Conservation (phyloP, 345 rosid species). For the Brassica nigra region DNA sequence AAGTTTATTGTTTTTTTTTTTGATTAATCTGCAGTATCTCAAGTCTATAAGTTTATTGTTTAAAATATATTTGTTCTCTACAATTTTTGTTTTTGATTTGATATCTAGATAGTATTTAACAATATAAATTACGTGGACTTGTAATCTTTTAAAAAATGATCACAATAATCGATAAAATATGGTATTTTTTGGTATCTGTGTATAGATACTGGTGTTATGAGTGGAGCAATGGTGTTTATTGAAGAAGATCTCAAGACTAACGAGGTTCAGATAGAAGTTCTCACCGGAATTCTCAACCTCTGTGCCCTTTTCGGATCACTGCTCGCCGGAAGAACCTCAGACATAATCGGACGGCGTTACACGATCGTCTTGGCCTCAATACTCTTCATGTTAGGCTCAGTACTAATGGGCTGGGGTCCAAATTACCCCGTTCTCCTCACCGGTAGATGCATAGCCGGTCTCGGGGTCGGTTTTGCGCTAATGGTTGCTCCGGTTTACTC, state of each 20-base stretch:
- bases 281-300: constrained; percentile 78
- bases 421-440: constrained; percentile 55
- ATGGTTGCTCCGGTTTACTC: constrained; percentile 94
- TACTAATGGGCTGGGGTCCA: constrained; percentile 84
- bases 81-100: neutral
- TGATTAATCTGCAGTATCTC: too few relatives aligned
- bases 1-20: neutral
- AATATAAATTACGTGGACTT: neutral
- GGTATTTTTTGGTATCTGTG: neutral
- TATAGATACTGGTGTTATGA: constrained; percentile 90
- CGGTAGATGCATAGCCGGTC: constrained; percentile 80
- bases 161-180: neutral
- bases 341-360: constrained; percentile 78
- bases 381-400: constrained; percentile 72
- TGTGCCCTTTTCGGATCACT: constrained; percentile 78
- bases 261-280: constrained; percentile 67
- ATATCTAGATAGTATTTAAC: neutral
- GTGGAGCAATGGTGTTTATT: constrained; percentile 93
- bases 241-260: constrained; percentile 71
- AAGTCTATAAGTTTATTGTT: neutral
- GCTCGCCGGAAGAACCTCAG: constrained; percentile 84
- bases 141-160: neutral
- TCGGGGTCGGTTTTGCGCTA: constrained; percentile 86
- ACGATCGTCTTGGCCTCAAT: constrained; percentile 66
- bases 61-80: neutral